Percentiles rank a stretch among this genome's conserved stretches.
Conservation (phyloP, 345 rosid species). For the Iberis pinnata region DNA sequence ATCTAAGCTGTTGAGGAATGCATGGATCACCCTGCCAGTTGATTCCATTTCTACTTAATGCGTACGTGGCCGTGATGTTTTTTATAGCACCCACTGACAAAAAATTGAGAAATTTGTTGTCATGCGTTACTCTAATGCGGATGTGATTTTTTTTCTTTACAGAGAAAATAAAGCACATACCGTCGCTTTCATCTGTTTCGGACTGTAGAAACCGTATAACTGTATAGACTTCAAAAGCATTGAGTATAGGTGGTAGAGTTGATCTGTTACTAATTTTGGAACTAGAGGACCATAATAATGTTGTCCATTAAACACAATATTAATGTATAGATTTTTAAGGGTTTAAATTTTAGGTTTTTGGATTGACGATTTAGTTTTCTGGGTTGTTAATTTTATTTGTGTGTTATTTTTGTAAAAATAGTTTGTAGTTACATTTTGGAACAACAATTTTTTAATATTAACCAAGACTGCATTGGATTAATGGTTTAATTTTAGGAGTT, state of each 20-base stretch:
- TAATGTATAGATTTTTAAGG: too few relatives aligned
- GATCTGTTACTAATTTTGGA: conserved; percentile 6
- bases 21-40: conserved; percentile 26
- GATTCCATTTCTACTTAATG: background rate
- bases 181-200: conserved; percentile 24
- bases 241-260: conserved; percentile 33
- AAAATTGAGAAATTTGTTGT: background rate
- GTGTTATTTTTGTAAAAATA: too few relatives aligned
- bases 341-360: too few relatives aligned
- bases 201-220: conserved; percentile 10
- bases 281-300: background rate
- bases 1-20: background rate
- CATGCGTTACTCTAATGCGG: too few relatives aligned
- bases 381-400: too few relatives aligned
- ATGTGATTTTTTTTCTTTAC: background rate
- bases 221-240: conserved; percentile 23
- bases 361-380: too few relatives aligned
- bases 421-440: too few relatives aligned
- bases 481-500: too few relatives aligned
- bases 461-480: too few relatives aligned
- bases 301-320: conserved; percentile 3
- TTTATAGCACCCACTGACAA: conserved; percentile 4
- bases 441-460: too few relatives aligned
- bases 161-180: conserved; percentile 4
- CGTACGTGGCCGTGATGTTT: background rate